A percentile compares a stretch with the other conserved stretches of the same genome.
Conservation (phyloP, 345 rosid genomes). For the Lagerstroemia speciosa region DNA sequence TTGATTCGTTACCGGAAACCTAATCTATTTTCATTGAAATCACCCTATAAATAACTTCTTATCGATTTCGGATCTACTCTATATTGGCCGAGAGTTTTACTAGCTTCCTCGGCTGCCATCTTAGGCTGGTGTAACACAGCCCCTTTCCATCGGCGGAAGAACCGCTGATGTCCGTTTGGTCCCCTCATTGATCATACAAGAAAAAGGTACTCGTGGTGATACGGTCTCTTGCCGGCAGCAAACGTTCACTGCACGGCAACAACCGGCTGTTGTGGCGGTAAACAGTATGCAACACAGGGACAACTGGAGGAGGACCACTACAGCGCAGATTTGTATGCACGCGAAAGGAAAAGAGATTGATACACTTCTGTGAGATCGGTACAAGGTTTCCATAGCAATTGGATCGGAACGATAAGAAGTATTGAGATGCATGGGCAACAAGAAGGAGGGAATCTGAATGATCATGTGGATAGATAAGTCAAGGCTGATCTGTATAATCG, state of each 20-base stretch:
- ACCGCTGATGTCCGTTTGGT: too few relatives aligned
- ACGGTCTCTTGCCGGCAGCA: not conserved
- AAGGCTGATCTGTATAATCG: not conserved
- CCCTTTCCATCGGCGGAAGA: not conserved
- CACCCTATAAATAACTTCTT: too few relatives aligned
- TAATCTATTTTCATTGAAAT: too few relatives aligned
- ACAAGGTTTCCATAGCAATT: not conserved
- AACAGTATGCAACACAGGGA: not conserved
- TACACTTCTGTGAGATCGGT: not conserved
- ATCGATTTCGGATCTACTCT: too few relatives aligned
- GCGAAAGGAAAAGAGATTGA: not conserved
- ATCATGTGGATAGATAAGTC: not conserved
- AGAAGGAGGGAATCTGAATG: not conserved
- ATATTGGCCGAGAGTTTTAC: not conserved
- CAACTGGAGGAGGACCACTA: too few relatives aligned
- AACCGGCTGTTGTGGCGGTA: not conserved
- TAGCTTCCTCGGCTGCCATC: not conserved
- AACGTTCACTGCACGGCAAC: not conserved
- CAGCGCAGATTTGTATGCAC: not conserved
- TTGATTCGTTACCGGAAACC: too few relatives aligned
- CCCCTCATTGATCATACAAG: too few relatives aligned
- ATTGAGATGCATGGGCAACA: not conserved
- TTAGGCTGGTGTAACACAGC: not conserved
- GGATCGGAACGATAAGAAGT: not conserved
- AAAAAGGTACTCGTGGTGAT: too few relatives aligned